Evolutionary conservation across 495 filamentous ascomycete species (phyloP), one percentile per base, ranked within the genome.

Genomic region (Talaromyces adpressus): DNA sequence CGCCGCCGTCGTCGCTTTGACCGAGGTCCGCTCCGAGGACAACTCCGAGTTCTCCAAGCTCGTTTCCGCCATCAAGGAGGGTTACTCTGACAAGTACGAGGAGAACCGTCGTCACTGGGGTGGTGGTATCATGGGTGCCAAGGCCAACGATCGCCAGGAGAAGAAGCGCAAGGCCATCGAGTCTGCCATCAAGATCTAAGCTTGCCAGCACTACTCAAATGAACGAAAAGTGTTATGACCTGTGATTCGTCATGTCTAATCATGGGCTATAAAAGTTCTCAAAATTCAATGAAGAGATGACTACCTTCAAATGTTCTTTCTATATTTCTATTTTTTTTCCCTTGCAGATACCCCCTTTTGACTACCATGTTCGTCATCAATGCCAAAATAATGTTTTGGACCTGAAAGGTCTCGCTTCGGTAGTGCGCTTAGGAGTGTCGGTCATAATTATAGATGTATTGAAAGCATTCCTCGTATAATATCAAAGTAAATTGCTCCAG

Each of bases 121-220:
- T 84, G 95, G 95, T 86, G 95, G 95, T 81, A 97, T 98, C 83
- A 97, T 98, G 93, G 95, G 95, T 70, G 84, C 87, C 77, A 99
- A 99, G 90, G 93, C 95, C 73, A 86, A 91, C 72, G 92, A 90
- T 75, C 85, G 88, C 73, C 88, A 87, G 72, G 90, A 92, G 82
- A 98, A 97, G 91, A 92, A 92, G 85, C 86, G 91, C 83, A 97
- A 97, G 87, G 91, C 92, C 70, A 71, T 94, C 66, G 94, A 97
- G 77, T 76, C 75, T 64, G 91, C 93, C 70, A 90, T 98, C 89
- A 96, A 96, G 86, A 92, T 99, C 81, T 98, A 95, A 83, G 69
- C 49, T 22, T 22, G 22, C 20, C 29, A 27, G 14, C 45, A n/a
- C 45, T 20, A 25, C 1, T 16, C 2, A 7, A n/a, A 11, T 29